Base-by-base conservation (phyloP, 108 stramenopile genomes). In the Pseudonitzschia multiseries region DNA sequence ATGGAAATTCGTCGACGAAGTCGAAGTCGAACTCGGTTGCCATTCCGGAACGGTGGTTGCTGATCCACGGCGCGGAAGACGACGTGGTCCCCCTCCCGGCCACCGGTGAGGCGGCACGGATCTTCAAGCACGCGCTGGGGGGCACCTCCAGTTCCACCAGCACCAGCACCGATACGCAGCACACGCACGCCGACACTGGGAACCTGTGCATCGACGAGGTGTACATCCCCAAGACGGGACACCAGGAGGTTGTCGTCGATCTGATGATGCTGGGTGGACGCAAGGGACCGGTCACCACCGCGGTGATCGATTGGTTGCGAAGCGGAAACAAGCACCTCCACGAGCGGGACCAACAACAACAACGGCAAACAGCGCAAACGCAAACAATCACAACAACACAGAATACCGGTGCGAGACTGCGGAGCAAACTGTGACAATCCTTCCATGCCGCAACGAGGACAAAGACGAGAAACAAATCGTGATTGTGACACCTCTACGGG, bases 21-120 rank as follows among this genome's bases (percentile, higher is more conserved):
- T n/a, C n/a, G n/a, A n/a, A n/a, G n/a, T n/a, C n/a, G n/a, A n/a
- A n/a, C n/a, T n/a, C n/a, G n/a, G n/a, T n/a, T n/a, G n/a, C n/a
- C n/a, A n/a, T 31, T 81, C 32, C 87, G 76, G n/a, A 20, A 41
- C 75, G 64, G 0, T 75, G 80, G 5, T 67, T 89, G 1, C 69
- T 94, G 2, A 22, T 94, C n/a, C 93, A 94, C 78, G 90, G 93
- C 51, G 84, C 90, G 36, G 93, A 94, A 71, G 93, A 94, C 69
- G 65, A 83, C 21, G 87, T 86, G 6, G 93, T 94, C 28, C 93
- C 93, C 6, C 90, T 92, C 71, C 91, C 90, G 10, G 71, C 87
- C 36, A 92, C 90, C 17, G 57, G 83, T 12, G 90, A 94, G 73
- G 88, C 88, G 22, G 90, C 87, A 0, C 74, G 71, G 22, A 69